A percentile compares a stretch with the other conserved stretches of the same genome.
Evolutionary conservation across 176 grass and related monocot genomes (phyloP).

Genomic region (Microstegium vimineum): DNA sequence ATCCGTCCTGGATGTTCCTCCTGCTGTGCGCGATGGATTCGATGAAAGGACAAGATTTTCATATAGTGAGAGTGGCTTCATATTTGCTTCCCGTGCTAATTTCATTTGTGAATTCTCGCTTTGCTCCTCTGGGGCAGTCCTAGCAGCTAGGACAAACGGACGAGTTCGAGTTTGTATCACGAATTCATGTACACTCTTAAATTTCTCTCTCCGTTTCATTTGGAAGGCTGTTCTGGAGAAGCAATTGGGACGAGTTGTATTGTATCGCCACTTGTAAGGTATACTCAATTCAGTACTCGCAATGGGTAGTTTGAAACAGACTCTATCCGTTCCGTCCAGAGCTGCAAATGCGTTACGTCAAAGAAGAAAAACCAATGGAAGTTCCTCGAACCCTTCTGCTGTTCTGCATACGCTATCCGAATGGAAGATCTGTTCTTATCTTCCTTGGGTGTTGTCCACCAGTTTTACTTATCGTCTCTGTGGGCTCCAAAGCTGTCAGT

Average conservation of each 20-base stretch:
- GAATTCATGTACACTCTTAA: neutral
- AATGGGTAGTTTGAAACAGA: too few species aligned
- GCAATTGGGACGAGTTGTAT: neutral
- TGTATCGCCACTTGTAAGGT: neutral
- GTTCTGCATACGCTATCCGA: neutral
- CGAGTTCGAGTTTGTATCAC: neutral
- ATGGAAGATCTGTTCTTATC: slow-evolving; percentile 7
- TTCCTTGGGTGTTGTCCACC: neutral
- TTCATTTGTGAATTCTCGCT: neutral
- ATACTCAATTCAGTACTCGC: neutral
- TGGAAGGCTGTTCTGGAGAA: neutral
- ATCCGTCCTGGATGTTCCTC: slow-evolving; percentile 30
- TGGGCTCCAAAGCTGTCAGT: neutral
- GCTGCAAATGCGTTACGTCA: neutral
- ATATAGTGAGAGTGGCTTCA: neutral
- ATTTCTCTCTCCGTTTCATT: neutral
- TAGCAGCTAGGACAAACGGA: neutral
- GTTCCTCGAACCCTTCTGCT: neutral
- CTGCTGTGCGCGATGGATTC: slow-evolving; percentile 25
- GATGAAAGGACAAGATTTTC: slow-evolving; percentile 36
- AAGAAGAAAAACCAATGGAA: neutral
- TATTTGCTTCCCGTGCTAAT: neutral
- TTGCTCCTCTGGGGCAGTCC: neutral
- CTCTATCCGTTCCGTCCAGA: too few species aligned
- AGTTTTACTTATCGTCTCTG: neutral